Conservation (phyloP, 352 stramenopile species). For the Phytopythium litorale region DNA sequence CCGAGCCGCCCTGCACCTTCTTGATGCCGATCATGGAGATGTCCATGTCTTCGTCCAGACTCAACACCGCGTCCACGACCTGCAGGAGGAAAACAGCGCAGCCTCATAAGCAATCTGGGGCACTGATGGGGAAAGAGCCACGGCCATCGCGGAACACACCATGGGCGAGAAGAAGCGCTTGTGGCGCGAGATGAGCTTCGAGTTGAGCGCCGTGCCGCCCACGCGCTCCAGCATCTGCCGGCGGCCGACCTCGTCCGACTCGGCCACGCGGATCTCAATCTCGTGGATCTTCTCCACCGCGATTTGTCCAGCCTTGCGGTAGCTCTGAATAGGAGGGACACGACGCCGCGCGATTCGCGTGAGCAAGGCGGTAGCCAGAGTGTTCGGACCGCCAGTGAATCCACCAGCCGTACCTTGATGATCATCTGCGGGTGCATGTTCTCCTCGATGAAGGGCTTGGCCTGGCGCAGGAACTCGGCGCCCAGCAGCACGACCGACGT, state of each 20-base stretch:
- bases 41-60: conserved; percentile 87
- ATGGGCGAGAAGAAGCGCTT: conserved; percentile 98
- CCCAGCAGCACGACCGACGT: conserved; percentile 97
- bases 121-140: neutral
- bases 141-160: conserved; percentile 31
- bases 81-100: conserved; percentile 7
- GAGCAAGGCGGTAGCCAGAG: neutral
- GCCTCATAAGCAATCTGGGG: neutral
- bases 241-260: conserved; percentile 71
- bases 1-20: conserved; percentile 96
- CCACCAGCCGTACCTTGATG: conserved; percentile 45
- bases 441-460: conserved; percentile 98
- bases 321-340: conserved; percentile 33
- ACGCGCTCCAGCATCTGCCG: conserved; percentile 91
- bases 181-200: conserved; percentile 97
- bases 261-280: conserved; percentile 80
- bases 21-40: conserved; percentile 96
- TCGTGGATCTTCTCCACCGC: conserved; percentile 85
- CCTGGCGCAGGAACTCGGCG: conserved; percentile 95
- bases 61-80: conserved; percentile 95
- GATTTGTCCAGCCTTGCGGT: conserved; percentile 80
- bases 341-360: neutral
- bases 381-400: too few species aligned
- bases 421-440: conserved; percentile 94
- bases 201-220: conserved; percentile 97